phyloP scores from a whole-genome alignment of 805 yeast genomes.

The Candida namnaoensis region DNA sequence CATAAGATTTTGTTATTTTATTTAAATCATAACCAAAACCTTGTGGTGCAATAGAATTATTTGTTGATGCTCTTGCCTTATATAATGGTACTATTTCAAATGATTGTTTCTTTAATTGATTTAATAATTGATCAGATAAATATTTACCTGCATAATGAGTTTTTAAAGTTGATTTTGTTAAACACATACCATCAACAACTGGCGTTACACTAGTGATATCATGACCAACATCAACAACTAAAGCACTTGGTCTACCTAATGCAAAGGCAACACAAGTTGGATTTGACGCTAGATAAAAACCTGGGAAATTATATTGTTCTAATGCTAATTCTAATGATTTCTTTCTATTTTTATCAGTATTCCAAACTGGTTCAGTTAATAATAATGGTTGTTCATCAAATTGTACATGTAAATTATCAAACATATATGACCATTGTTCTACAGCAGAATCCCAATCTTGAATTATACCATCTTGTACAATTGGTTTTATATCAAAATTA shows the following conservation, averaged over 20 bases:
- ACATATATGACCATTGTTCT: conserved; percentile 61
- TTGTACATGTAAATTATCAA: conserved; percentile 43
- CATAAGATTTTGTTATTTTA: conserved; percentile 32
- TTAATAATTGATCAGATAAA: conserved; percentile 44
- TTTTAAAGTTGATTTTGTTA: conserved; percentile 59
- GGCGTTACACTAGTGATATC: conserved; percentile 72
- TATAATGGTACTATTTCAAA: conserved; percentile 36
- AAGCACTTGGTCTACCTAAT: conserved; percentile 78
- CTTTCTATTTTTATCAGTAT: conserved; percentile 53
- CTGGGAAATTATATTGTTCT: conserved; percentile 68
- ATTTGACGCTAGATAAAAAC: conserved; percentile 68
- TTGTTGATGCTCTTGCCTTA: conserved; percentile 28
- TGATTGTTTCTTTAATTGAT: conserved; percentile 25
- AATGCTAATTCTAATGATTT: conserved; percentile 64
- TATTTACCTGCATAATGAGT: conserved; percentile 71
- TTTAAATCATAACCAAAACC: conserved; percentile 14
- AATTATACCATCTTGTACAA: conserved; percentile 53
- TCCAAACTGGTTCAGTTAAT: conserved; percentile 86
- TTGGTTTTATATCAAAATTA: conserved; percentile 43
- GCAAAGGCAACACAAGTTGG: conserved; percentile 90
- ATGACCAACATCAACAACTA: conserved; percentile 83
- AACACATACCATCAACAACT: conserved; percentile 72
- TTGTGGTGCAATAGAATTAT: conserved; percentile 23
- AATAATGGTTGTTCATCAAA: conserved; percentile 66
- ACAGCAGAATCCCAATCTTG: conserved; percentile 82